These are phyloP conservation scores for Aspergillus amoenus DNA, from an alignment of 2,329 filamentous ascomycete genomes.

Conservation along the genomic window DNA sequence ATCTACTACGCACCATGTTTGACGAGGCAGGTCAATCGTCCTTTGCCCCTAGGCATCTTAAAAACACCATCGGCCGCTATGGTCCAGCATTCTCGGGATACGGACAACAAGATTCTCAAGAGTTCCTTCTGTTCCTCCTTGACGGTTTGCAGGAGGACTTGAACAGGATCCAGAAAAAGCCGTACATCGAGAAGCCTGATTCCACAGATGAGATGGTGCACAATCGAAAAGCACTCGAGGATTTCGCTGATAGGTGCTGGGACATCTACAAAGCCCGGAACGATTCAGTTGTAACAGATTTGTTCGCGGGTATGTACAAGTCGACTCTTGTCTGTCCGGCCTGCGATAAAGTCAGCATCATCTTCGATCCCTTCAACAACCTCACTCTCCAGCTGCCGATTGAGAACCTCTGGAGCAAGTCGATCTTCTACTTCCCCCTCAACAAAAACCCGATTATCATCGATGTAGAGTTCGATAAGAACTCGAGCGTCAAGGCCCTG, in stretches of 20 bases:
- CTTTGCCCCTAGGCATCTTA: constrained; percentile 78
- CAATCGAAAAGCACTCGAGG: constrained; percentile 73
- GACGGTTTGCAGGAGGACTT: constrained; percentile 94
- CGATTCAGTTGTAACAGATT: constrained; percentile 89
- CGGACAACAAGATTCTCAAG: constrained; percentile 95
- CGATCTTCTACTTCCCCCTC: constrained; percentile 74
- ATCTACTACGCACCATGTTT: constrained; percentile 76
- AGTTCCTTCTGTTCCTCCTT: constrained; percentile 91
- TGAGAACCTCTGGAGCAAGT: constrained; percentile 75
- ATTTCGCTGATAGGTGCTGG: constrained; percentile 86
- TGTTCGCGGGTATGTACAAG: constrained; percentile 98
- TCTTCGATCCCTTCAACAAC: constrained; percentile 96
- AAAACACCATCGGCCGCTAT: constrained; percentile 74
- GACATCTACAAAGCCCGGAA: constrained; percentile 89
- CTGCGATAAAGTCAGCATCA: constrained; percentile 95
- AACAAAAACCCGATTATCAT: constrained; percentile 69
- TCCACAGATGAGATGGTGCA: constrained; percentile 95
- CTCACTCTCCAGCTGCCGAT: constrained; percentile 87
- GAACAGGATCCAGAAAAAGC: constrained; percentile 91
- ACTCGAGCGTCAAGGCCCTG: constrained; percentile 58
- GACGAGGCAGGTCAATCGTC: constrained; percentile 64
- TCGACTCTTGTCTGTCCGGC: constrained; percentile 90
- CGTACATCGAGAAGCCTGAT: constrained; percentile 95
- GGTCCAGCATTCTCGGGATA: constrained; percentile 89
- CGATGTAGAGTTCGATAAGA: constrained; percentile 72